A percentile compares a stretch with the other conserved stretches of the same genome.
These are phyloP conservation scores for Candida ortonii DNA, from an alignment of 805 yeast species.

Conservation along the genomic window DNA sequence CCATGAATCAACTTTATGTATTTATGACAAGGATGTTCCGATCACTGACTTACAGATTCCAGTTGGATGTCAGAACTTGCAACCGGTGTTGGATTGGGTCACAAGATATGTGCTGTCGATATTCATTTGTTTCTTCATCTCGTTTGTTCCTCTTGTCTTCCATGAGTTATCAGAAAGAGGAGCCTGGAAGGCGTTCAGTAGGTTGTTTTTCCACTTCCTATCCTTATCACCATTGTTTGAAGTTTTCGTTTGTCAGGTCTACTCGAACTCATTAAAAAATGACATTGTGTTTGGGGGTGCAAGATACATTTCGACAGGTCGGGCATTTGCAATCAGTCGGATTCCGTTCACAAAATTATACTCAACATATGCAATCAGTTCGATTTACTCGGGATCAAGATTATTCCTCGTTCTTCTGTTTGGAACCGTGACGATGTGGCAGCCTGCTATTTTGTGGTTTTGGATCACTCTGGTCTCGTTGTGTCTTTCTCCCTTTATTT, in stretches of 20 bases:
- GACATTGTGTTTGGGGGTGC: conserved; percentile 92
- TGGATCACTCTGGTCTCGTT: conserved; percentile 48
- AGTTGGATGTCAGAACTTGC: conserved; percentile 78
- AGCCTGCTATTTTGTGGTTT: conserved; percentile 62
- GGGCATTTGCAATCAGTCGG: conserved; percentile 90
- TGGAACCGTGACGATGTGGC: conserved; percentile 80
- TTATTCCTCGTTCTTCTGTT: conserved; percentile 68
- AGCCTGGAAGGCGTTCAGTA: conserved; percentile 61
- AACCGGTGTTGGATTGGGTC: conserved; percentile 89
- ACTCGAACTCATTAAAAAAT: conserved; percentile 70
- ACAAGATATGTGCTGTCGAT: conserved; percentile 84
- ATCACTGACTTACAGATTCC: conserved; percentile 74
- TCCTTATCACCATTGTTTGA: conserved; percentile 91
- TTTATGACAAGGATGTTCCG: conserved; percentile 62
- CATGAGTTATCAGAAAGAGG: conserved; percentile 91
- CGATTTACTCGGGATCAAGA: conserved; percentile 76
- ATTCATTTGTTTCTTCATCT: conserved; percentile 87
- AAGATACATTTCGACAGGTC: conserved; percentile 84
- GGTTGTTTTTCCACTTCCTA: conserved; percentile 71
- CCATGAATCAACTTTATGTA: conserved; percentile 69
- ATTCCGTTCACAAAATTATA: conserved; percentile 68
- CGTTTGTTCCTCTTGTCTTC: conserved; percentile 81
- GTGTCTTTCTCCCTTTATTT: conserved; percentile 48
- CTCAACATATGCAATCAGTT: conserved; percentile 69
- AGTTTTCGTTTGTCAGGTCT: conserved; percentile 92